phyloP scores from a whole-genome alignment of 768 basidiomycete genomes.

The Dioszegia hungarica region DNA sequence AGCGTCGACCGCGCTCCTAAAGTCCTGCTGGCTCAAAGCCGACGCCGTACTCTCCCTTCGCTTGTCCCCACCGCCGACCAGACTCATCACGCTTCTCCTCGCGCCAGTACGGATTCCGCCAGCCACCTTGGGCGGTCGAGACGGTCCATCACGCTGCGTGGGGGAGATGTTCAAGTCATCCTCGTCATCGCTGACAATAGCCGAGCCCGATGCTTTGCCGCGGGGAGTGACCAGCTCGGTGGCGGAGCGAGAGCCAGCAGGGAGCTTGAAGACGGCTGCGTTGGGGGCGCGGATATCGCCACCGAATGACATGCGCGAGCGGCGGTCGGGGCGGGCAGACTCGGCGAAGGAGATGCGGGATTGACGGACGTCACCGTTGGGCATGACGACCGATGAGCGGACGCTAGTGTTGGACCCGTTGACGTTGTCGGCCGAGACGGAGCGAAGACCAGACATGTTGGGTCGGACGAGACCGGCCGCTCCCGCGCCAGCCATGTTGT shows the following conservation, averaged over 20 bases:
- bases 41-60: constrained; percentile 25
- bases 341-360: constrained; percentile 49
- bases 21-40: constrained; percentile 29
- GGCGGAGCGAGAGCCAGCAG: constrained; percentile 33
- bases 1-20: constrained; percentile 40
- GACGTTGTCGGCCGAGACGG: constrained; percentile 29
- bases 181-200: constrained; percentile 35
- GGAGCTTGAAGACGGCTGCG: constrained; percentile 23
- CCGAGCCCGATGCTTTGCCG: constrained; percentile 9
- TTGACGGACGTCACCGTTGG: constrained; percentile 31
- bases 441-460: constrained; percentile 19
- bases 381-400: constrained; percentile 28
- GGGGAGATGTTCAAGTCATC: constrained; percentile 44
- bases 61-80: constrained; percentile 26
- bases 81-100: constrained; percentile 16
- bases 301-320: constrained; percentile 46
- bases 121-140: constrained; percentile 9
- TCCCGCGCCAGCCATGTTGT: constrained; percentile 47
- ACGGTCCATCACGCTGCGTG: constrained; percentile 40
- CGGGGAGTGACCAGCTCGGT: constrained; percentile 28
- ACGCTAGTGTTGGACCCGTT: constrained; percentile 9
- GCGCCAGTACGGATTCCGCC: constrained; percentile 22
- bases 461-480: constrained; percentile 23
- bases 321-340: constrained; percentile 34
- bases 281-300: constrained; percentile 41